phyloP scores from a whole-genome alignment of 352 stramenopile genomes.

The Globisporangium heterothallicum region DNA sequence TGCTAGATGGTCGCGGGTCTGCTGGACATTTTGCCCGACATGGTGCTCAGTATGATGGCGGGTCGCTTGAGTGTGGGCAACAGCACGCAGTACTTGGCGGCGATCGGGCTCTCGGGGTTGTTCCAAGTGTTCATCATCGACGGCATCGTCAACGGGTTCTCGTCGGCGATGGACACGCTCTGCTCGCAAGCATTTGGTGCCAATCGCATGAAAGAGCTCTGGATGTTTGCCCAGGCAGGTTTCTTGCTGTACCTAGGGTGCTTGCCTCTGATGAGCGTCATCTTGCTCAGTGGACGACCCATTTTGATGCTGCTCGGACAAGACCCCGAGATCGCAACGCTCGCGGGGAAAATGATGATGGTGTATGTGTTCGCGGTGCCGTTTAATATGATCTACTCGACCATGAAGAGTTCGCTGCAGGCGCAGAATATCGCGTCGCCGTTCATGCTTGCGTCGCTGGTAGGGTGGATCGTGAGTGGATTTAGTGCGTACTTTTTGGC shows the following conservation, averaged over 20 bases:
- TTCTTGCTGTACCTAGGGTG: conserved; percentile 17
- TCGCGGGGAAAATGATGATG: conserved; percentile 20
- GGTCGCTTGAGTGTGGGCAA: conserved; percentile 19
- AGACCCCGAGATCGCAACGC: conserved; percentile 19
- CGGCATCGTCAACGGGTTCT: conserved; percentile 21
- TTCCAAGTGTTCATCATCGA: conserved; percentile 17
- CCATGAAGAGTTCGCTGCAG: conserved; percentile 24
- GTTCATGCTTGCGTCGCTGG: conserved; percentile 21
- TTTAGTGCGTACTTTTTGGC: conserved; percentile 28
- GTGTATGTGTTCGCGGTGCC: conserved; percentile 18
- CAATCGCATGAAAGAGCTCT: conserved; percentile 29
- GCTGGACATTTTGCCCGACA: conserved; percentile 33
- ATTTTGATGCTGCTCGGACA: conserved; percentile 30
- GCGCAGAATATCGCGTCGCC: conserved; percentile 34
- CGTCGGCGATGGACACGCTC: conserved; percentile 28
- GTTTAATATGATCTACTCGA: conserved; percentile 19
- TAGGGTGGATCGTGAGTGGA: conserved; percentile 17
- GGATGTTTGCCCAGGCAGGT: conserved; percentile 34
- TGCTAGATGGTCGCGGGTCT: conserved; percentile 24
- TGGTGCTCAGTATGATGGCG: conserved; percentile 32
- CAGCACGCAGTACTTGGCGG: conserved; percentile 37
- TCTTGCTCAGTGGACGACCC: conserved; percentile 18
- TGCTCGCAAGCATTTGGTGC: conserved; percentile 34
- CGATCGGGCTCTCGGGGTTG: conserved; percentile 14
- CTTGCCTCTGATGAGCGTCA: conserved; percentile 7